phyloP scores from a whole-genome alignment of 2,329 filamentous ascomycete species.

The Podosphaera leucotricha region DNA sequence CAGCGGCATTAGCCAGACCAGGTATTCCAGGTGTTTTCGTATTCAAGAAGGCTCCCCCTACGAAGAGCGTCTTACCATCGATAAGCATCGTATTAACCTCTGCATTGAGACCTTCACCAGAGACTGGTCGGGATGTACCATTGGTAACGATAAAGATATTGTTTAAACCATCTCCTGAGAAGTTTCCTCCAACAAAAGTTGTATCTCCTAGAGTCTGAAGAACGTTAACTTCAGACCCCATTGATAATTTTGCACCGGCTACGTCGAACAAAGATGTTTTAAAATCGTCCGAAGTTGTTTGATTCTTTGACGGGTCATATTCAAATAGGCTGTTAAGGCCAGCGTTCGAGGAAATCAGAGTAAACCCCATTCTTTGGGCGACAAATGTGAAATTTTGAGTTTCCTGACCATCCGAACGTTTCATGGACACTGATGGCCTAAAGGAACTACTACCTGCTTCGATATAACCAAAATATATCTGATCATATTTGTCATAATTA shows the following conservation, averaged over 20 bases:
- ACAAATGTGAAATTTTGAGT: slow-evolving; percentile 49
- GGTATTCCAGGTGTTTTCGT: slow-evolving; percentile 35
- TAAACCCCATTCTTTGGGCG: slow-evolving; percentile 71
- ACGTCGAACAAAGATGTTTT: slow-evolving; percentile 47
- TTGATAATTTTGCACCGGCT: slow-evolving; percentile 45
- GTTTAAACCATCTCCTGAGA: slow-evolving; percentile 39
- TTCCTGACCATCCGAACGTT: slow-evolving; percentile 39
- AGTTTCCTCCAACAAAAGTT: slow-evolving; percentile 66
- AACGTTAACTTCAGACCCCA: slow-evolving; percentile 43
- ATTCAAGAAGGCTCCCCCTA: slow-evolving; percentile 66
- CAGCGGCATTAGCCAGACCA: slow-evolving; percentile 53
- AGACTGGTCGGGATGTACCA: slow-evolving; percentile 34
- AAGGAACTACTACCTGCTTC: slow-evolving; percentile 53
- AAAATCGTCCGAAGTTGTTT: slow-evolving; percentile 37
- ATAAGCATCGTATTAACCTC: slow-evolving; percentile 49
- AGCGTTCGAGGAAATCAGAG: slow-evolving; percentile 45
- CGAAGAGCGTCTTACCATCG: slow-evolving; percentile 42
- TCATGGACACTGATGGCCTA: slow-evolving; percentile 56
- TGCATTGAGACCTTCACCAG: slow-evolving; percentile 56
- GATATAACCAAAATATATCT: slow-evolving; percentile 66
- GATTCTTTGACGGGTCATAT: slow-evolving; percentile 43
- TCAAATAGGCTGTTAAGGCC: slow-evolving; percentile 81
- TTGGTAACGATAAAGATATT: slow-evolving; percentile 58
- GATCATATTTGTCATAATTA: slow-evolving; percentile 88
- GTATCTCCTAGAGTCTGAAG: slow-evolving; percentile 39